Evolutionary conservation across 768 basidiomycete genomes (phyloP), one percentile per base, ranked within the genome.

Genomic region (Mycena galericulata): DNA sequence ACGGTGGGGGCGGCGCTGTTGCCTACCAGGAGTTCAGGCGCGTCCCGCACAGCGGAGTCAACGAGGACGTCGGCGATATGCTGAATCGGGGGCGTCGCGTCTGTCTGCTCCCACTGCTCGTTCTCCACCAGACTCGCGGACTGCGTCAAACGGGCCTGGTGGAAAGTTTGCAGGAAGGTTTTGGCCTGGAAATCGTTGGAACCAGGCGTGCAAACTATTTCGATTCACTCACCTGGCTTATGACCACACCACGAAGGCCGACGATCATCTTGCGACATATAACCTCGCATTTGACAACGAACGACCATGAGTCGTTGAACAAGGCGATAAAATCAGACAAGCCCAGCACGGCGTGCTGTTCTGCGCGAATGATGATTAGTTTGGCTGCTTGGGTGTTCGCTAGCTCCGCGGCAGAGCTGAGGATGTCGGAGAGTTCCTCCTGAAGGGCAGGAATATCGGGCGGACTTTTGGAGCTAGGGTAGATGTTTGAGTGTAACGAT

Each of bases 91-190:
- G 82, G 75, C 1, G 90, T 81, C 17, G 97, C 89, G 62, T 98
- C 94, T 17, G 89, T 85, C 18, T 93, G 92, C 65, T 84, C 89
- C 98, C 98, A 99, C 67, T 92, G 92, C 76, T 99, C 98, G 72
- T 98, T 96, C 78, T 99, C 96, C 10, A 99, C 97, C 29, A 95
- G 81, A 77, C 92, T 95, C 29, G 97, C 97, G 3, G 92, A 93
- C 62, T 86, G 86, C 3, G 90, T 88, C 47, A 99, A 87, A 56
- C 92, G 87, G 14, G 85, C 79, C 72, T 96, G 91, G 75, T 99
- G 98, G 81, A 97, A 98, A 0, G 84, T 79, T 74, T 93, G 90
- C 29, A 99, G 82, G 82, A 97, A 99, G 12, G 87, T 80, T 80
- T 96, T 97, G 8, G 96, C 94, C 91, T 96, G 73, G 40, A 24